phyloP scores from a whole-genome alignment of 2,329 filamentous ascomycete species.

The Monilinia vaccinii-corymbosi region DNA sequence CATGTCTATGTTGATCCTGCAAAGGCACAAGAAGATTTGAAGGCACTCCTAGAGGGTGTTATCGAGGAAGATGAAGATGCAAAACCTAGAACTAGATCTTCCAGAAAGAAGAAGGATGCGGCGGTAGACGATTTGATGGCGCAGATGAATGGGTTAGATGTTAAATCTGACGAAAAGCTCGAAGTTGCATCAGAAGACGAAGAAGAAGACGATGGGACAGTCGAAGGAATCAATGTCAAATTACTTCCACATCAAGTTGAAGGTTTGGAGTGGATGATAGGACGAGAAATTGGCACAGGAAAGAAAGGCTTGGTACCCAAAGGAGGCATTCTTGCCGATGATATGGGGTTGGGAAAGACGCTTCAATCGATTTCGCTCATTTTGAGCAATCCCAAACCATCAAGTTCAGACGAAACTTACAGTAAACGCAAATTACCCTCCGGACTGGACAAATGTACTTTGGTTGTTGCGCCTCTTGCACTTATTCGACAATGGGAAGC shows the following conservation, averaged over 20 bases:
- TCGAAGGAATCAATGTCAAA: conserved; percentile 79
- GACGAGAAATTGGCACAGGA: conserved; percentile 77
- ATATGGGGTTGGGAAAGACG: conserved; percentile 96
- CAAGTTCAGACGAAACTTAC: conserved; percentile 40
- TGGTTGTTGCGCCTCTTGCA: conserved; percentile 87
- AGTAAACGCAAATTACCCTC: conserved; percentile 61
- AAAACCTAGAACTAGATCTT: conserved; percentile 30
- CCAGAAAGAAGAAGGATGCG: conserved; percentile 31
- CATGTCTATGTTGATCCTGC: conserved; percentile 44
- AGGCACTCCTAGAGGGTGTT: conserved; percentile 71
- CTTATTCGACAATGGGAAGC: conserved; percentile 96
- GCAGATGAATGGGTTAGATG: conserved; percentile 33
- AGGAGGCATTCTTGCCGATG: conserved; percentile 90
- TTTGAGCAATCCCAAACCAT: conserved; percentile 68
- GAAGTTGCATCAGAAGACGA: conserved; percentile 33
- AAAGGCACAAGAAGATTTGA: conserved; percentile 68
- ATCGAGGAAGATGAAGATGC: conserved; percentile 57
- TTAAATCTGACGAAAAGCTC: conserved; percentile 33
- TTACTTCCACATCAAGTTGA: conserved; percentile 90
- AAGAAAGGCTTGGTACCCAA: conserved; percentile 78
- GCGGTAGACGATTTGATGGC: conserved; percentile 27
- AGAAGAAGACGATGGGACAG: conserved; percentile 49
- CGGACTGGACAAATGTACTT: conserved; percentile 64
- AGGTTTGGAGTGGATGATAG: conserved; percentile 89
- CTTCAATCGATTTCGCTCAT: conserved; percentile 88